Evolutionary conservation across 2,329 filamentous ascomycete genomes (phyloP).

Genomic region (Apiospora koreana): DNA sequence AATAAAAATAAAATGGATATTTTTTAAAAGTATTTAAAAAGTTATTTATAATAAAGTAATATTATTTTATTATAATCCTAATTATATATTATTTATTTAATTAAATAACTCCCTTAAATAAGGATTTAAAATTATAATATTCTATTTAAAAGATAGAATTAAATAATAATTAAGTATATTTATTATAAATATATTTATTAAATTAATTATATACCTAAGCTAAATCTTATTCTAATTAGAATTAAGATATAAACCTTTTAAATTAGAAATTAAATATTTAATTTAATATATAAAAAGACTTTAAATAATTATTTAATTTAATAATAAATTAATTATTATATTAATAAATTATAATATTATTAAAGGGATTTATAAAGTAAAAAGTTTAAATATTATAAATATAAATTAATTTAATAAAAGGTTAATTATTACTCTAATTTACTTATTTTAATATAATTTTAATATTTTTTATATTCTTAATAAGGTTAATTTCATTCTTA

Average conservation of each 20-base stretch:
- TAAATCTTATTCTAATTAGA: neutral
- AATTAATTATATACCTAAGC: neutral
- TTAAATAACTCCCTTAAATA: neutral
- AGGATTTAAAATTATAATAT: too few species aligned
- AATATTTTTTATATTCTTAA: neutral
- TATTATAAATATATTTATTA: neutral
- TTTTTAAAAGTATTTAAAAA: neutral
- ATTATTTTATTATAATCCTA: neutral
- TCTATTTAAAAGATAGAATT: neutral
- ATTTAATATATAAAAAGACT: neutral
- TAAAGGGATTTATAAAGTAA: neutral
- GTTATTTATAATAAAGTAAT: neutral
- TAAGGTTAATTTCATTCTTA: neutral
- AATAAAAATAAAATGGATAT: neutral
- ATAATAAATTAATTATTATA: neutral
- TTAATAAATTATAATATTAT: neutral
- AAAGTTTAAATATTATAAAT: conserved; percentile 2
- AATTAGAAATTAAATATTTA: neutral
- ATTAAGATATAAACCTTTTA: too few species aligned
- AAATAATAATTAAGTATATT: neutral
- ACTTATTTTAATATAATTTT: neutral
- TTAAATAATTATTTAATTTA: neutral
- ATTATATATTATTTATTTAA: neutral
- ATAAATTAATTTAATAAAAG: neutral
- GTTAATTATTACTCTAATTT: neutral